Percentiles rank a stretch among this genome's conserved stretches.
Conservation (phyloP, 2,329 filamentous ascomycete species). For the Didymella pinodella region DNA sequence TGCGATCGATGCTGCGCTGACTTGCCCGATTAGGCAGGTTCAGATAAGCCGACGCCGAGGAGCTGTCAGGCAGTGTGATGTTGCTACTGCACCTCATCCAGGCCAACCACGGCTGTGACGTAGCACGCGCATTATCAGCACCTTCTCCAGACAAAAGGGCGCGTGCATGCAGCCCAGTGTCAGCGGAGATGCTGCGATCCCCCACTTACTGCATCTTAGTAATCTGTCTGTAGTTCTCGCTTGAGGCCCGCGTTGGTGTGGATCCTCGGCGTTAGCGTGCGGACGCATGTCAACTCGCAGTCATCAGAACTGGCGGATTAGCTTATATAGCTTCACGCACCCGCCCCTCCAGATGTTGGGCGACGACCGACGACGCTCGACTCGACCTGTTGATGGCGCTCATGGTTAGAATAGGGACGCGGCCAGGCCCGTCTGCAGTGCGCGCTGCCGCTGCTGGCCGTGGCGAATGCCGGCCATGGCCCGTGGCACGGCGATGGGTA, state of each 20-base stretch:
- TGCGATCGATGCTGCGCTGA: not conserved
- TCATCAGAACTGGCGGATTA: slow-evolving; percentile 22
- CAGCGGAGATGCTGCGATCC: not conserved
- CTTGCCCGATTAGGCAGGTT: not conserved
- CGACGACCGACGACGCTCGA: slow-evolving; percentile 23
- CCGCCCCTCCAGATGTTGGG: slow-evolving; percentile 37
- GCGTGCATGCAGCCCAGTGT: too few relatives aligned
- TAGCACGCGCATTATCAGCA: not conserved
- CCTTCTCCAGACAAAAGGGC: not conserved
- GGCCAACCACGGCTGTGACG: not conserved
- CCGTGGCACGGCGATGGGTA: slow-evolving; percentile 22
- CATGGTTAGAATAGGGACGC: slow-evolving; percentile 39
- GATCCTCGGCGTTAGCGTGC: slow-evolving; percentile 9
- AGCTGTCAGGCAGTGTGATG: not conserved
- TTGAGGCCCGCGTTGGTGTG: not conserved
- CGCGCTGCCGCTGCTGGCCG: slow-evolving; percentile 29
- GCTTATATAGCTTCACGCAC: slow-evolving; percentile 37
- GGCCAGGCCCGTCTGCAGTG: slow-evolving; percentile 36
- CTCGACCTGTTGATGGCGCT: slow-evolving; percentile 40
- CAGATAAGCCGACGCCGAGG: not conserved
- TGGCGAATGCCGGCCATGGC: slow-evolving; percentile 28
- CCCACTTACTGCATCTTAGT: not conserved
- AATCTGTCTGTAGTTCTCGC: not conserved
- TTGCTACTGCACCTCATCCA: too few relatives aligned
- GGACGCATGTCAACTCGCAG: slow-evolving; percentile 22